Percentiles rank a stretch among this genome's conserved stretches.
These are phyloP conservation scores for Eragrostis tef DNA, from an alignment of 202 grass and related monocot genomes.

Conservation along the genomic window DNA sequence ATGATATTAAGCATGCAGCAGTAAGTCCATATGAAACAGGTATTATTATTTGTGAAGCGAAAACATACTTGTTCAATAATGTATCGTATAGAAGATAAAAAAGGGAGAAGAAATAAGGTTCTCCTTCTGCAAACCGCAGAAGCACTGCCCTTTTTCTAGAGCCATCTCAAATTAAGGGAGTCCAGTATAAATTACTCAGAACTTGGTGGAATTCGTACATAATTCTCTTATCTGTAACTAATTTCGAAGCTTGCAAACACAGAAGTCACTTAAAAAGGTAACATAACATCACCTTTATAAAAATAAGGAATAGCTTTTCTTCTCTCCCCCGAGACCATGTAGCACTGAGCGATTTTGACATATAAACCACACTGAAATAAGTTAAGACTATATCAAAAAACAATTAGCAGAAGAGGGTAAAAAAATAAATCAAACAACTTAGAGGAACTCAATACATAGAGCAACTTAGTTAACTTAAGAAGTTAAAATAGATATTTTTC, in stretches of 20 bases:
- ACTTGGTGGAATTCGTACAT: not conserved
- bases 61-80: not conserved
- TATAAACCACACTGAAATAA: slow-evolving; percentile 63
- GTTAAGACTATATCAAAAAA: not conserved
- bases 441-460: not conserved
- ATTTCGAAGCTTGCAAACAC: slow-evolving; percentile 4
- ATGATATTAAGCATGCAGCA: no score
- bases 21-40: no score
- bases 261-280: slow-evolving; percentile 20
- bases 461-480: no score
- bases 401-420: slow-evolving; percentile 16
- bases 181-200: slow-evolving; percentile 3
- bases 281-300: slow-evolving; percentile 68
- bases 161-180: not conserved
- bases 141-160: not conserved
- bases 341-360: slow-evolving; percentile 82
- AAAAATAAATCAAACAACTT: slow-evolving; percentile 13
- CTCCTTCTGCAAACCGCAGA: not conserved
- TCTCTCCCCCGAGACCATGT: slow-evolving; percentile 63
- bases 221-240: not conserved
- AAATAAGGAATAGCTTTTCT: slow-evolving; percentile 75
- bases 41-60: not conserved
- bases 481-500: no score
- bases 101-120: no score
- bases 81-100: no score